Evolutionary conservation across 176 grass and related monocot genomes (phyloP), one percentile per base, ranked within the genome.

Genomic region (Musa acuminata): DNA sequence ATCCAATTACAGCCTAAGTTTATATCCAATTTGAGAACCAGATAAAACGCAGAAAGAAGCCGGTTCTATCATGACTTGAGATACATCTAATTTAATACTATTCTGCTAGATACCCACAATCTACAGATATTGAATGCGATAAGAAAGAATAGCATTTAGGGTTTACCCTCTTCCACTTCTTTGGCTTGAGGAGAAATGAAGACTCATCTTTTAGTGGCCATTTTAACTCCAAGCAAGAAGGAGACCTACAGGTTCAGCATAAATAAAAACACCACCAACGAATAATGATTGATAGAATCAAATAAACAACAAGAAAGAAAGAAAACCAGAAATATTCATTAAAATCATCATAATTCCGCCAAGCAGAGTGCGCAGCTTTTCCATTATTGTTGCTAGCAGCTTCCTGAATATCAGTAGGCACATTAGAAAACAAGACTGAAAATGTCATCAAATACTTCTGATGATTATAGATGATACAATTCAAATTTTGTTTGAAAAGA

Each of bases 311-410:
- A 77, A 5, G 80, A 66, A 65, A 14, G 49, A 58, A 69, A 22
- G 75, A 59, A 57, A 76, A 98, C 94, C 94, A 98, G 86, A 98
- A 98, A 87, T 88, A 93, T 88, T 98, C 94, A 69, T 98, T 98
- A 64, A 98, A 98, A 76, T 98, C 94, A 49, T 98, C 94, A 87
- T 98, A 98, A 81, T 98, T 98, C 62, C 94, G 77, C 94, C 94
- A 98, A 25, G 72, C 69, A 87, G 94, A 92, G 79, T 98, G 94
- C 26, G 94, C 87, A 55, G 90, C 85, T 85, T 75, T 87, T 76
- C 94, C 90, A 82, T 83, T 80, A 67, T 85, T 88, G 83, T 88
- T 91, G 74, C 82, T 93, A 19, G 79, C 35, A 88, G 94, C 86
- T 84, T 98, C 94, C 94, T 98, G 78, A 55, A 59, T 48, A 90